phyloP scores from a whole-genome alignment of 2,329 filamentous ascomycete species.

The Xylariomycetidae sp. region DNA sequence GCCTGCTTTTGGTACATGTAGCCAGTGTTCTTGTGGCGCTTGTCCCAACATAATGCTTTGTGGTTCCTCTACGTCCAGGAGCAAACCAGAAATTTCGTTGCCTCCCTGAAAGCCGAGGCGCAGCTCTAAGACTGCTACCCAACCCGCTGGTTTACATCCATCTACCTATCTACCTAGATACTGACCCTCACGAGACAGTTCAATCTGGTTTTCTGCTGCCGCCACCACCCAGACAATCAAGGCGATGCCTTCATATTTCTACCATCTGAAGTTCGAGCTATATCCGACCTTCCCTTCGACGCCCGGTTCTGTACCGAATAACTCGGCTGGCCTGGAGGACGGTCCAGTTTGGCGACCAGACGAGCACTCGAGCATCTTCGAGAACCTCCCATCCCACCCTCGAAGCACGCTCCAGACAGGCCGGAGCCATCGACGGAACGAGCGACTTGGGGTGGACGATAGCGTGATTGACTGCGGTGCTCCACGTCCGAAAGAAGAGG shows the following conservation, averaged over 20 bases:
- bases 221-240: conserved; percentile 6
- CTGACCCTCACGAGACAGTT: conserved; percentile 4
- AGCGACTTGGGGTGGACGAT: conserved; percentile 11
- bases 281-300: conserved; percentile 43
- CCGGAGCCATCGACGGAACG: conserved; percentile 8
- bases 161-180: conserved; percentile 5
- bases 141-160: too few species aligned
- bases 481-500: conserved; percentile 27
- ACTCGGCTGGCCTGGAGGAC: conserved; percentile 8
- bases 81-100: conserved; percentile 14
- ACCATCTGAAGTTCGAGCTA: conserved; percentile 62
- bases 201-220: conserved; percentile 1
- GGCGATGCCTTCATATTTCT: conserved; percentile 57
- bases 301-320: conserved; percentile 5
- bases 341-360: conserved; percentile 44
- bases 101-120: conserved; percentile 17
- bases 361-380: conserved; percentile 45
- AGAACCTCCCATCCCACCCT: conserved; percentile 46
- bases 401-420: conserved; percentile 15
- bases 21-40: too few species aligned
- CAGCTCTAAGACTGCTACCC: too few species aligned
- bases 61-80: conserved; percentile 3
- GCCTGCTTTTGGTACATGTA: too few species aligned
- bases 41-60: conserved; percentile 13
- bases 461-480: conserved; percentile 46